Evolutionary conservation across 2,329 filamentous ascomycete species (phyloP).

Genomic region (Periconia sp.): DNA sequence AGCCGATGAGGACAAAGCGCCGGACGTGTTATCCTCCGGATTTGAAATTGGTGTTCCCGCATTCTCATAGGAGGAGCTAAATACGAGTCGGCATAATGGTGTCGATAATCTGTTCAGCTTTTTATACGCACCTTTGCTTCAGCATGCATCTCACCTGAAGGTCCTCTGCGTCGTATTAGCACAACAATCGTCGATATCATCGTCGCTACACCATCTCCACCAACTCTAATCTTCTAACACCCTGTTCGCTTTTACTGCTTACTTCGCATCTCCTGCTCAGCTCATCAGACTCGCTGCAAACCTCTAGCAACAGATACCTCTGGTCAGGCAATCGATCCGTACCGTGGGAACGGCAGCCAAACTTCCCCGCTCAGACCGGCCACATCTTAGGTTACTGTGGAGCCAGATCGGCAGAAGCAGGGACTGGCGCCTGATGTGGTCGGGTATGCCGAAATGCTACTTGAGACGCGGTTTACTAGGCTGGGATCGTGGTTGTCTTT

Average conservation of each 20-base stretch:
- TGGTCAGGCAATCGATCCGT: not conserved
- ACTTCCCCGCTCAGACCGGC: constrained; percentile 5
- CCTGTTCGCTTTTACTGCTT: too few species aligned
- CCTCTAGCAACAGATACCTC: constrained; percentile 2
- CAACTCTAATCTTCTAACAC: not conserved
- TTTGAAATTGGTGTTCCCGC: too few species aligned
- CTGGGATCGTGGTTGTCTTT: too few species aligned
- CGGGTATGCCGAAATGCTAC: constrained; percentile 6
- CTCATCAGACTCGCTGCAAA: not conserved
- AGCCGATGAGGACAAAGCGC: too few species aligned
- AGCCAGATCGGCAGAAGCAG: constrained; percentile 1
- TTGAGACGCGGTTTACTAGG: constrained; percentile 4
- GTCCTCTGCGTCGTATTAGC: too few species aligned
- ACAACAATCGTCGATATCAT: not conserved
- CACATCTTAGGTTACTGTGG: constrained; percentile 5
- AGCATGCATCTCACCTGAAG: too few species aligned
- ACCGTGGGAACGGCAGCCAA: not conserved
- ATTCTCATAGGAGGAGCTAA: too few species aligned
- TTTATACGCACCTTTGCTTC: too few species aligned
- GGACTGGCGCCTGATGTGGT: constrained; percentile 4
- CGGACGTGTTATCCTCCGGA: too few species aligned
- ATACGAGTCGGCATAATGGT: too few species aligned
- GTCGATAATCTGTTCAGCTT: too few species aligned
- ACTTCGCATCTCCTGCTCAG: too few species aligned
- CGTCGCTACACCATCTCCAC: not conserved